Percentiles rank a stretch among this genome's conserved stretches.
Evolutionary conservation across 768 basidiomycete species (phyloP).

Genomic region (Mycena chlorophos): DNA sequence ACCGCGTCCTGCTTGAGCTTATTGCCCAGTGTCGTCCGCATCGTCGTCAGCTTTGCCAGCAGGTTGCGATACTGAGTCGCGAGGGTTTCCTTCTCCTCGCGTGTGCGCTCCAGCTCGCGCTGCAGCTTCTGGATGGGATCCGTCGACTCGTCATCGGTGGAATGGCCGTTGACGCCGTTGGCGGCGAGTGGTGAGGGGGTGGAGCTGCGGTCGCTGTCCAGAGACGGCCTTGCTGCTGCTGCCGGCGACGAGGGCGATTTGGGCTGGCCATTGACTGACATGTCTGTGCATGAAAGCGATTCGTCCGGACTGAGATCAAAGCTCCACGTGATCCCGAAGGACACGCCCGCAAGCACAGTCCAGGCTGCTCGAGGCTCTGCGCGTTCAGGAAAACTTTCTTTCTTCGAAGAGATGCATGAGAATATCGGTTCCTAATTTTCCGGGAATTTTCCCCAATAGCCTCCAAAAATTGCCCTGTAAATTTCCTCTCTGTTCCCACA

Average conservation of each 20-base stretch:
- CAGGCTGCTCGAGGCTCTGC: too few relatives aligned
- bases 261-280: not conserved
- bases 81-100: constrained; percentile 86
- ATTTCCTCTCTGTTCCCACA: too few relatives aligned
- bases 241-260: constrained; percentile 1
- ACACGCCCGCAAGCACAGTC: too few relatives aligned
- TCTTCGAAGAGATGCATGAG: too few relatives aligned
- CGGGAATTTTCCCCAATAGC: too few relatives aligned
- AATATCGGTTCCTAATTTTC: too few relatives aligned
- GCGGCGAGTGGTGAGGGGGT: constrained; percentile 28
- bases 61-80: constrained; percentile 84
- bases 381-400: too few relatives aligned
- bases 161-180: constrained; percentile 40
- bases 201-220: constrained; percentile 47
- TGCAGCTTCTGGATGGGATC: constrained; percentile 64
- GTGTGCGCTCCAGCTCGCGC: constrained; percentile 70
- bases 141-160: constrained; percentile 35
- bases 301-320: too few relatives aligned
- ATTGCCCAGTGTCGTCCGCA: constrained; percentile 91
- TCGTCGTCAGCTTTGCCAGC: constrained; percentile 84
- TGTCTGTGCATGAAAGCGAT: too few relatives aligned
- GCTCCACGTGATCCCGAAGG: too few relatives aligned
- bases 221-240: constrained; percentile 38
- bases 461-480: too few relatives aligned
- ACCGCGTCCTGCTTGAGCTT: constrained; percentile 97